Conservation (phyloP, 169 alveolate species). For the Cryptosporidium ryanae region DNA sequence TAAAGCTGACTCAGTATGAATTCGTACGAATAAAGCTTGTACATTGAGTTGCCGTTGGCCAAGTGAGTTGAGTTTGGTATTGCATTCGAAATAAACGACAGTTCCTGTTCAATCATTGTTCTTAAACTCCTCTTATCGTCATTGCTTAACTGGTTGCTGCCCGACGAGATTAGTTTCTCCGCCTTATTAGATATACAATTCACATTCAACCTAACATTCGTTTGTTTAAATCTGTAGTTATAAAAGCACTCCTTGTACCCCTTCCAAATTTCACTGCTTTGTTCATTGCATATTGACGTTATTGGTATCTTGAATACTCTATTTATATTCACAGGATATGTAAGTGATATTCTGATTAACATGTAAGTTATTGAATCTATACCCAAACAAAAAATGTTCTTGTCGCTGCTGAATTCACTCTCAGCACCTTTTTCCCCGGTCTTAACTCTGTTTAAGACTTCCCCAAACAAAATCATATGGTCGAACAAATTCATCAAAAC, state of each 20-base stretch:
- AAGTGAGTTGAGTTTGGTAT: slow-evolving; percentile 20
- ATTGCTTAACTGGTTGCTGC: neutral
- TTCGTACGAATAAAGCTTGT: slow-evolving; percentile 33
- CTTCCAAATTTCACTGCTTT: slow-evolving; percentile 2
- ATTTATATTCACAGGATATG: slow-evolving; percentile 51
- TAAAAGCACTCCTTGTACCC: slow-evolving; percentile 15
- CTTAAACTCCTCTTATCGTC: slow-evolving; percentile 17
- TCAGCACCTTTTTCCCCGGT: neutral
- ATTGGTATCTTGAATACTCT: slow-evolving; percentile 35
- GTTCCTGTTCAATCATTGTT: slow-evolving; percentile 4
- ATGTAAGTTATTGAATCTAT: slow-evolving; percentile 57
- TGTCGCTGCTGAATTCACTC: neutral
- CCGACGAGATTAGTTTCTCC: neutral
- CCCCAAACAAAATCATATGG: slow-evolving; percentile 68
- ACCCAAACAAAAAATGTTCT: slow-evolving; percentile 19
- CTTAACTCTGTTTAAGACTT: slow-evolving; percentile 2
- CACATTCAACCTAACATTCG: slow-evolving; percentile 2
- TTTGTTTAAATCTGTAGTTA: slow-evolving; percentile 14
- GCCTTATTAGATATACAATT: slow-evolving; percentile 20
- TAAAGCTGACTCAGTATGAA: slow-evolving; percentile 53
- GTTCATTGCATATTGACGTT: slow-evolving; percentile 8
- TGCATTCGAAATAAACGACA: slow-evolving; percentile 5
- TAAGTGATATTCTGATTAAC: slow-evolving; percentile 45
- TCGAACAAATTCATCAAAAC: slow-evolving; percentile 41
- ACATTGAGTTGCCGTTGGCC: neutral